Evolutionary conservation across 2,329 filamentous ascomycete species (phyloP), one percentile per base, ranked within the genome.

Genomic region (Alternaria novae-zelandiae): DNA sequence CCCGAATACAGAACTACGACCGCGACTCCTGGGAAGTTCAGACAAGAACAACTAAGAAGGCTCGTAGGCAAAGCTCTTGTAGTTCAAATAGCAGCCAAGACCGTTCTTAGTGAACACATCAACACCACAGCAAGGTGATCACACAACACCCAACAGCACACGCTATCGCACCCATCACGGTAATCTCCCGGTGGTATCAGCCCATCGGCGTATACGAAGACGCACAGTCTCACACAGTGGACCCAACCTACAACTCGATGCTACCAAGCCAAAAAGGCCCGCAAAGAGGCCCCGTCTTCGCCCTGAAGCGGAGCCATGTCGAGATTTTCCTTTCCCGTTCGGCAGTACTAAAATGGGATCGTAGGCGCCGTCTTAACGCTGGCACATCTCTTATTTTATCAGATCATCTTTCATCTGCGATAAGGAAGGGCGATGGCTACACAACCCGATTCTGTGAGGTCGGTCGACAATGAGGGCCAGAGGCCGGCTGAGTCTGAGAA

Each of bases 301-400:
- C 15, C 21, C 49, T 41, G 30, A 15, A 23, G 28, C 30, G 49
- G 49, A 23, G 13, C 28, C 30, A 41, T 41, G 15, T 41, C 30
- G 13, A 53, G 30, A n/a, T 25, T 53, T 41, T 51, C 28, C 28
- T 53, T 41, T 53, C 30, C 20, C 49, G 28, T 36, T 23, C 49
- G 49, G 20, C 49, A 36, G 49, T 53, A 53, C 20, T 53, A 53
- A 53, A 41, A 53, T 41, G 49, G 30, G 20, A 23, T 23, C 13
- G 36, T 25, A 12, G 13, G 20, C 49, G 49, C 49, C 30, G 28
- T 41, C 30, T 23, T 23, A 23, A 53, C 23, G 20, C 20, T 41
- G 49, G 49, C 0, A 25, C n/a, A 63, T 1, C 43, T 10, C 45
- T 64, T 30, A 30, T 62, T 47, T 49, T 57, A 41, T 57, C 23